phyloP scores from a whole-genome alignment of 169 alveolate species.

The Babesia gibsoni region DNA sequence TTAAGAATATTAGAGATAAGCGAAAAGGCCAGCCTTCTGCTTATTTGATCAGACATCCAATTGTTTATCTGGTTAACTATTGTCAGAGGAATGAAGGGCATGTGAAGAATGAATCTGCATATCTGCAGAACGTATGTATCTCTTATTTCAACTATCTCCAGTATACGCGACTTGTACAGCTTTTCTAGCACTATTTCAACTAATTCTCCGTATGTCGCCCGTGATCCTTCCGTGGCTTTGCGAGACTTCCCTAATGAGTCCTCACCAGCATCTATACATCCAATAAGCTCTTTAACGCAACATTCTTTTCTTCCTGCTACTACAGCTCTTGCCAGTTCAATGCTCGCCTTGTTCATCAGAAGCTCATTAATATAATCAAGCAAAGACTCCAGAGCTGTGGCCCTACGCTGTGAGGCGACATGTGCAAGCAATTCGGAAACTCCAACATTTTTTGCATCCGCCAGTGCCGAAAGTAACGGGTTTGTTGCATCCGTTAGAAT shows the following conservation, averaged over 20 bases:
- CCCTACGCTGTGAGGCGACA: background rate
- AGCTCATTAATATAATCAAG: background rate
- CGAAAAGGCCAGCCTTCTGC: slow-evolving; percentile 44
- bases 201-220: slow-evolving; percentile 6
- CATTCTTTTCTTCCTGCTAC: background rate
- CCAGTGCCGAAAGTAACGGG: background rate
- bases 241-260: too few species aligned
- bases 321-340: slow-evolving; percentile 16
- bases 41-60: slow-evolving; percentile 30
- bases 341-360: slow-evolving; percentile 12
- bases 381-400: slow-evolving; percentile 9
- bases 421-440: background rate
- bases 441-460: slow-evolving; percentile 14
- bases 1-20: slow-evolving; percentile 51
- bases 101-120: slow-evolving; percentile 35
- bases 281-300: background rate
- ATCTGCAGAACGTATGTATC: slow-evolving; percentile 35
- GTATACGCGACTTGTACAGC: slow-evolving; percentile 7
- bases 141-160: slow-evolving; percentile 25
- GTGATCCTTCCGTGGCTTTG: background rate
- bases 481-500: background rate
- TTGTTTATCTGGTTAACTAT: slow-evolving; percentile 16
- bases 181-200: slow-evolving; percentile 9
- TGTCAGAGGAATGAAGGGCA: slow-evolving; percentile 37
- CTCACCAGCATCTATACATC: background rate